Conservation (phyloP, 768 basidiomycete genomes). For the Boletus bicolor region DNA sequence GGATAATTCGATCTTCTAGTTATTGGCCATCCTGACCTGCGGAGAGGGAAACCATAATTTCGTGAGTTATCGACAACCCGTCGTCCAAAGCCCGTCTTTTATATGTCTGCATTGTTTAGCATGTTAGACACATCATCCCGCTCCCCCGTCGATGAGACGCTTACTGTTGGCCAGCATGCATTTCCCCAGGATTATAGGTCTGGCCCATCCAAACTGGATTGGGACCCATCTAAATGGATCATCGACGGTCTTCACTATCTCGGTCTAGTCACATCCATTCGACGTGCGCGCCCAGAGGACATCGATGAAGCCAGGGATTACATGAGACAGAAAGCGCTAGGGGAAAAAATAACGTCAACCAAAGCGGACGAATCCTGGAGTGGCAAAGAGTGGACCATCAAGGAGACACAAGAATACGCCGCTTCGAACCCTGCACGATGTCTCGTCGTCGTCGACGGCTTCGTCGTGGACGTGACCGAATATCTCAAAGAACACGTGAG, state of each 20-base stretch:
- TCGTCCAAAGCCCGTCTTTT: background rate
- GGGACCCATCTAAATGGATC: conserved; percentile 16
- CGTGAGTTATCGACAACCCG: background rate
- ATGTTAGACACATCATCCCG: background rate
- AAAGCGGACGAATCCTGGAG: background rate
- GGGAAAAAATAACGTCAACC: background rate
- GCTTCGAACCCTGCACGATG: background rate
- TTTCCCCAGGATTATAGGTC: conserved; percentile 16
- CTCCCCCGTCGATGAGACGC: background rate
- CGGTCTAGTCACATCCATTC: conserved; percentile 7
- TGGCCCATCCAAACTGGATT: conserved; percentile 9
- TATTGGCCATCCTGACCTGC: conserved; percentile 11
- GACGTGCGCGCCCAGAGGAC: conserved; percentile 5
- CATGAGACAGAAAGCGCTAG: conserved; percentile 6
- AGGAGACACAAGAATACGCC: background rate
- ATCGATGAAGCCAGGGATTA: conserved; percentile 6
- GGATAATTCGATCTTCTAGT: conserved; percentile 1
- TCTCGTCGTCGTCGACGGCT: conserved; percentile 7
- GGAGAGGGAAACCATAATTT: conserved; percentile 16
- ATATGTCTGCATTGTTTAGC: background rate
- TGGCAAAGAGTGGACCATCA: conserved; percentile 6
- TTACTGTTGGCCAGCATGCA: conserved; percentile 6
- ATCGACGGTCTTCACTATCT: conserved; percentile 3
- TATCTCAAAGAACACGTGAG: conserved; percentile 13
- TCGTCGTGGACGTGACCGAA: conserved; percentile 4